Percentiles rank a stretch among this genome's conserved stretches.
Evolutionary conservation across 2,329 filamentous ascomycete species (phyloP).

Genomic region (Pseudomassariella vexata): DNA sequence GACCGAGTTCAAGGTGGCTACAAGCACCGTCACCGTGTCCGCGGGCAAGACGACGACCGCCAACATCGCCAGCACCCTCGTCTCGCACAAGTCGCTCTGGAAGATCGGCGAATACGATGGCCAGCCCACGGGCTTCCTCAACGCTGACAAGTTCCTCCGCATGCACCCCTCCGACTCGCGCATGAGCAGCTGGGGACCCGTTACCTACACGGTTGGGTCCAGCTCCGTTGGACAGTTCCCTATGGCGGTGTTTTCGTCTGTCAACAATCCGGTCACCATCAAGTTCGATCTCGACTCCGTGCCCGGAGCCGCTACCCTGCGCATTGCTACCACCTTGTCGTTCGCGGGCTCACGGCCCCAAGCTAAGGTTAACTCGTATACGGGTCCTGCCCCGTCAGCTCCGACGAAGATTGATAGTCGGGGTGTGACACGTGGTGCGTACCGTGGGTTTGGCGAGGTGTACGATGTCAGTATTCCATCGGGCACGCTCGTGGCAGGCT

Average conservation of each 20-base stretch:
- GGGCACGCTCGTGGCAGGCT: slow-evolving; percentile 51
- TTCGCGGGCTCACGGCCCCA: slow-evolving; percentile 55
- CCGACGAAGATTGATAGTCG: slow-evolving; percentile 60
- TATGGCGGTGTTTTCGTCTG: slow-evolving; percentile 59
- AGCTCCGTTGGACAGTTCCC: slow-evolving; percentile 49
- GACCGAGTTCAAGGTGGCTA: slow-evolving; percentile 49
- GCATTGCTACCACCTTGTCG: slow-evolving; percentile 59
- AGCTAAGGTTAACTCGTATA: slow-evolving; percentile 51
- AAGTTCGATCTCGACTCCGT: slow-evolving; percentile 48
- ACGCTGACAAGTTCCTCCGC: slow-evolving; percentile 59
- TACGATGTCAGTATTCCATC: slow-evolving; percentile 57
- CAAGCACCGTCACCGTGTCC: slow-evolving; percentile 40
- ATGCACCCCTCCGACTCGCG: slow-evolving; percentile 64
- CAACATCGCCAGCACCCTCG: slow-evolving; percentile 39
- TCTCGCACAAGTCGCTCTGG: slow-evolving; percentile 49
- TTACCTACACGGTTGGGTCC: slow-evolving; percentile 56
- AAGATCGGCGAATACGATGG: slow-evolving; percentile 63
- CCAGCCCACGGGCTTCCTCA: slow-evolving; percentile 57
- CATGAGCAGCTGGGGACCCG: slow-evolving; percentile 55
- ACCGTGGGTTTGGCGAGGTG: slow-evolving; percentile 57
- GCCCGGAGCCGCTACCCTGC: slow-evolving; percentile 50
- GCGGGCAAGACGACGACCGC: slow-evolving; percentile 43
- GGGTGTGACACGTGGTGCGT: slow-evolving; percentile 60
- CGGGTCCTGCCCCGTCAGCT: slow-evolving; percentile 39
- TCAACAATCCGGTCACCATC: slow-evolving; percentile 56